Conservation (phyloP, 2,329 filamentous ascomycete species). For the Aspergillus amoenus region DNA sequence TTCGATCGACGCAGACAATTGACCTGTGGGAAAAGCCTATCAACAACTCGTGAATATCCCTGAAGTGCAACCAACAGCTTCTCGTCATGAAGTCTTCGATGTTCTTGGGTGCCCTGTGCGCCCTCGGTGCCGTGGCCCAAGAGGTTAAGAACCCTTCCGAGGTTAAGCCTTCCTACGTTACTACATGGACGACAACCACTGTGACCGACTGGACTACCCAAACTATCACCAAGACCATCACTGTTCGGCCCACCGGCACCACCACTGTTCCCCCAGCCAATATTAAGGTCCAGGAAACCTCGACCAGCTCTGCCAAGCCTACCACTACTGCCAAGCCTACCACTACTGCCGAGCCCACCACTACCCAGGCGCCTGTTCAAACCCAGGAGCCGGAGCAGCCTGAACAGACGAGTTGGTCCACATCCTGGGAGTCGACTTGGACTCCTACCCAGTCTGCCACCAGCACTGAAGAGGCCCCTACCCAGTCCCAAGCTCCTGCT, state of each 20-base stretch:
- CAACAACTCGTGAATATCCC: slow-evolving; percentile 7
- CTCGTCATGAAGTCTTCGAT: slow-evolving; percentile 35
- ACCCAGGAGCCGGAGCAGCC: too few relatives aligned
- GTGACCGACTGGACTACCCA: slow-evolving; percentile 34
- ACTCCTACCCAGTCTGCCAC: slow-evolving; percentile 9
- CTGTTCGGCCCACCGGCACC: slow-evolving; percentile 12
- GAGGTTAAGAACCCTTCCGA: slow-evolving; percentile 7
- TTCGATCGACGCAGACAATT: slow-evolving; percentile 25
- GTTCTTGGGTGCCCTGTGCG: slow-evolving; percentile 37
- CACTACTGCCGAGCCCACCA: slow-evolving; percentile 4
- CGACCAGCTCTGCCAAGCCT: not conserved
- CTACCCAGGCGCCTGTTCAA: not conserved
- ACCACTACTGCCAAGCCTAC: slow-evolving; percentile 3
- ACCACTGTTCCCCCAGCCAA: not conserved
- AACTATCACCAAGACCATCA: slow-evolving; percentile 39
- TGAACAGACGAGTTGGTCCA: not conserved
- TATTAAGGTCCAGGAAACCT: not conserved
- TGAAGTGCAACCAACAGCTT: slow-evolving; percentile 7
- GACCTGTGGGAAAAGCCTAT: slow-evolving; percentile 29
- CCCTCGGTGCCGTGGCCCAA: slow-evolving; percentile 30
- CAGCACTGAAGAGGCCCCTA: not conserved
- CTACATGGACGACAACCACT: slow-evolving; percentile 11
- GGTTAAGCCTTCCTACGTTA: slow-evolving; percentile 36
- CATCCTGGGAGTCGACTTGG: slow-evolving; percentile 6
- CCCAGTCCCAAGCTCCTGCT: slow-evolving; percentile 16